Conservation (phyloP, 1,284 basidiomycete genomes). For the Coniferiporia sulphurascens region DNA sequence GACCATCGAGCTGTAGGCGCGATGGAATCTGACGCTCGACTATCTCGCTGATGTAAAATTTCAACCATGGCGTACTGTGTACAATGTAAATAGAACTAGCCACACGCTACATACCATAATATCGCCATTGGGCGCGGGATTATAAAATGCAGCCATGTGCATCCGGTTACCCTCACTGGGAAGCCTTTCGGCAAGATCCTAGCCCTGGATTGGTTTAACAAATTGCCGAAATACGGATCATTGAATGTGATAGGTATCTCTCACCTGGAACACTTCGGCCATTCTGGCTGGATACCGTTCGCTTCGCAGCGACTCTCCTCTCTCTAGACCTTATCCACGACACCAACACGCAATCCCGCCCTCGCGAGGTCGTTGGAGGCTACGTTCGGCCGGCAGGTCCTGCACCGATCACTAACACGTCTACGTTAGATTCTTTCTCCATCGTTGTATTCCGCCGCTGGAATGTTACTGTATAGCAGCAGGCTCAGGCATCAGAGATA, state of each 20-base stretch:
- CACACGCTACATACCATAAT: neutral
- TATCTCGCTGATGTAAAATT: conserved; percentile 53
- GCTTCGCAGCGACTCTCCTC: conserved; percentile 55
- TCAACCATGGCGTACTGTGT: too few species aligned
- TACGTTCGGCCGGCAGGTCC: conserved; percentile 59
- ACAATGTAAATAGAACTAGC: too few species aligned
- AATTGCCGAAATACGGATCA: conserved; percentile 1
- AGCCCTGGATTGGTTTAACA: conserved; percentile 44
- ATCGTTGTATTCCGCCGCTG: neutral
- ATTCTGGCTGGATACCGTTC: conserved; percentile 76
- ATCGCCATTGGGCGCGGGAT: conserved; percentile 47
- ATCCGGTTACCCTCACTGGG: conserved; percentile 63
- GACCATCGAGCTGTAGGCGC: conserved; percentile 35
- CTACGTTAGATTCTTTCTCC: conserved; percentile 36
- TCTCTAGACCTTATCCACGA: conserved; percentile 64
- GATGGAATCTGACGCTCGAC: conserved; percentile 54
- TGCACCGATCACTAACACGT: conserved; percentile 53
- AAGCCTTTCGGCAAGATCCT: conserved; percentile 63
- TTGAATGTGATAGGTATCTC: neutral
- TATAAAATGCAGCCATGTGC: conserved; percentile 68
- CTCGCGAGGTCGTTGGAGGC: conserved; percentile 57
- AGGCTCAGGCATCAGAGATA: neutral
- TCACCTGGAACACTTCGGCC: conserved; percentile 70
- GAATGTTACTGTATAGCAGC: neutral
- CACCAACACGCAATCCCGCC: conserved; percentile 56